Evolutionary conservation across 768 basidiomycete species (phyloP).

Genomic region (Lyophyllum semitale): DNA sequence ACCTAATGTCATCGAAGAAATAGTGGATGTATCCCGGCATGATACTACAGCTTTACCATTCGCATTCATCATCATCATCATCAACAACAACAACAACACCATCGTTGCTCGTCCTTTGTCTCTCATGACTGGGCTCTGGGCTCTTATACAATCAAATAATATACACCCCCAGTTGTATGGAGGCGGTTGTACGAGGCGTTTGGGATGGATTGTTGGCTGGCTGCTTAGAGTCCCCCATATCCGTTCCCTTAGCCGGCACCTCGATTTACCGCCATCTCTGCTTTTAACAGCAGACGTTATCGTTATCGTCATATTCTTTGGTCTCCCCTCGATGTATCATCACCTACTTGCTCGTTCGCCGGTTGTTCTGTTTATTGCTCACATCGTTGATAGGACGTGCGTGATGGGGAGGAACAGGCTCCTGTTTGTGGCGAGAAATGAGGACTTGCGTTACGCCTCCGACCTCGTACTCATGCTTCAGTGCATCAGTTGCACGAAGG

Average conservation of each 20-base stretch:
- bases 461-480: not conserved
- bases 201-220: not conserved
- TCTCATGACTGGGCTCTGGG: not conserved
- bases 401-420: not conserved
- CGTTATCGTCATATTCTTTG: not conserved
- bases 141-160: not conserved
- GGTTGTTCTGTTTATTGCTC: not conserved
- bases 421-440: not conserved
- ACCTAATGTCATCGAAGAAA: constrained; percentile 29
- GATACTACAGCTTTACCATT: not conserved
- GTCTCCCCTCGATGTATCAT: constrained; percentile 13
- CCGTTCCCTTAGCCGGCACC: not conserved
- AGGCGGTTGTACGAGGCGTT: not conserved
- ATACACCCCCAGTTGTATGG: not conserved
- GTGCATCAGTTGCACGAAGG: not conserved
- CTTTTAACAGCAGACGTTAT: not conserved
- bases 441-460: not conserved
- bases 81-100: not conserved
- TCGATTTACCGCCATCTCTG: not conserved
- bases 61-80: not conserved
- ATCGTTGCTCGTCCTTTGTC: not conserved
- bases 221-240: not conserved
- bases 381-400: not conserved
- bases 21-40: constrained; percentile 2
- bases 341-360: constrained; percentile 9